phyloP scores from a whole-genome alignment of 129 eudicot genomes.

The Artemisia annua region DNA sequence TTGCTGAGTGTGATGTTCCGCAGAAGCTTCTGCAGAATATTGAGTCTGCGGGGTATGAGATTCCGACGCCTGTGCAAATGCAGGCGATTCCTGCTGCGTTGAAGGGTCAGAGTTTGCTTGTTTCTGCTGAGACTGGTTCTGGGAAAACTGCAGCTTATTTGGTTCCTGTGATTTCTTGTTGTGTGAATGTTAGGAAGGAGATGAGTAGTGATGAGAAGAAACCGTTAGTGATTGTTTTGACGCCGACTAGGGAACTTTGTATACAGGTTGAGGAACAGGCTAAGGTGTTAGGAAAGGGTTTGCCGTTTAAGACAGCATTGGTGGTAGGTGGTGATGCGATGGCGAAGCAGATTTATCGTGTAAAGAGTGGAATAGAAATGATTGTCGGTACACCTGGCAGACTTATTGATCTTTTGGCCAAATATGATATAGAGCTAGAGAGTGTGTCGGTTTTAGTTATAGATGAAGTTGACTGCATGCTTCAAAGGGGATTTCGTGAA shows the following conservation, averaged over 20 bases:
- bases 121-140: slow-evolving; percentile 94
- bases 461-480: slow-evolving; percentile 97
- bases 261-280: slow-evolving; percentile 97
- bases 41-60: slow-evolving; percentile 76
- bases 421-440: slow-evolving; percentile 70
- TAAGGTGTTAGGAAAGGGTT: slow-evolving; percentile 75
- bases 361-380: slow-evolving; percentile 67
- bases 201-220: slow-evolving; percentile 32
- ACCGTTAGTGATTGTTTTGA: slow-evolving; percentile 65
- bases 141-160: slow-evolving; percentile 92
- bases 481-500: slow-evolving; percentile 78
- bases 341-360: slow-evolving; percentile 76
- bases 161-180: slow-evolving; percentile 64
- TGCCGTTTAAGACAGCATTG: slow-evolving; percentile 88
- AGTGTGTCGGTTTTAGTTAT: slow-evolving; percentile 59
- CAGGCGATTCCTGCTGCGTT: slow-evolving; percentile 93
- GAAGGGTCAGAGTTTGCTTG: slow-evolving; percentile 69
- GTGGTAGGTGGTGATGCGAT: slow-evolving; percentile 95
- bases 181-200: slow-evolving; percentile 42
- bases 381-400: slow-evolving; percentile 94
- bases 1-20: slow-evolving; percentile 65
- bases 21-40: slow-evolving; percentile 72
- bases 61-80: slow-evolving; percentile 98
- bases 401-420: slow-evolving; percentile 81
- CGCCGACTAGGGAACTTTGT: slow-evolving; percentile 93